Percentiles rank a stretch among this genome's conserved stretches.
Conservation (phyloP, 2,329 filamentous ascomycete species). For the Colletotrichum magnum region DNA sequence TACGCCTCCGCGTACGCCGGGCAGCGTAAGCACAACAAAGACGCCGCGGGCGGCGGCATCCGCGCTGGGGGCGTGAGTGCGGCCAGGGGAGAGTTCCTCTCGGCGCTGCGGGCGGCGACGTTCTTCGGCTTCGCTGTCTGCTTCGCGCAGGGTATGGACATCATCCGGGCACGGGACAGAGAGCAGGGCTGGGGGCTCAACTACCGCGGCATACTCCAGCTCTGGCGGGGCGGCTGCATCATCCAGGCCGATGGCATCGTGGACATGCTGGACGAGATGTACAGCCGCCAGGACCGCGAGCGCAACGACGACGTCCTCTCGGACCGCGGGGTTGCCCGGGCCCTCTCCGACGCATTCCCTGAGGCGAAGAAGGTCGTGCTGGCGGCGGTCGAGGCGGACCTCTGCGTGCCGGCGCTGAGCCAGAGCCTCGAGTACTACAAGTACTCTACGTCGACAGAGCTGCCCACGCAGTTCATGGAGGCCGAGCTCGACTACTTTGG, state of each 20-base stretch:
- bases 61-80: constrained; percentile 59
- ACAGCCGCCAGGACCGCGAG: constrained; percentile 52
- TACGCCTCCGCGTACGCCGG: constrained; percentile 73
- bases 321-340: constrained; percentile 59
- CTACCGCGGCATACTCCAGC: constrained; percentile 66
- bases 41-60: constrained; percentile 52
- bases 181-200: constrained; percentile 72
- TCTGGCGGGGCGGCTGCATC: constrained; percentile 80
- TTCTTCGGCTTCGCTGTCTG: constrained; percentile 73
- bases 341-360: constrained; percentile 65
- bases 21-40: constrained; percentile 55
- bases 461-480: constrained; percentile 79
- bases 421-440: constrained; percentile 78
- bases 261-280: constrained; percentile 67
- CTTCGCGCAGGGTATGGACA: constrained; percentile 76
- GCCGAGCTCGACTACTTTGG: constrained; percentile 81
- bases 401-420: constrained; percentile 71
- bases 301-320: constrained; percentile 59
- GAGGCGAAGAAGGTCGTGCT: constrained; percentile 70
- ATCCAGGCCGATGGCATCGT: constrained; percentile 77
- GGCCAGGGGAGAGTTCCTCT: constrained; percentile 61
- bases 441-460: constrained; percentile 69
- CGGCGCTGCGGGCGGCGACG: constrained; percentile 71
- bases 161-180: constrained; percentile 71
- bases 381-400: constrained; percentile 68